Conservation (phyloP, 1,139 yeast genomes). For the Diutina rugosa region DNA sequence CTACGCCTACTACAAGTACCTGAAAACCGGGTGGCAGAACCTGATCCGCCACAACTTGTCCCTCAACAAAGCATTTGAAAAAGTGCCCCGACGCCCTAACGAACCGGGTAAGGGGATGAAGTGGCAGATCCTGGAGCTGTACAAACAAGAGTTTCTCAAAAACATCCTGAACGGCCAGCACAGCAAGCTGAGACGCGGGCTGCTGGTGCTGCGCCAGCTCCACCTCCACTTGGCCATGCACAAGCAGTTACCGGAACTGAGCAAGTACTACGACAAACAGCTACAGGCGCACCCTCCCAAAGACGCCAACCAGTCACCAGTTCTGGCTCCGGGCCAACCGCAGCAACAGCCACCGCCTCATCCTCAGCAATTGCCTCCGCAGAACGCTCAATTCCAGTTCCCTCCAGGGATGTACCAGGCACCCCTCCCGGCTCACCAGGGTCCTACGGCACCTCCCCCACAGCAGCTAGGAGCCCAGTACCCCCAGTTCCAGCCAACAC, state of each 20-base stretch:
- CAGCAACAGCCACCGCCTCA: neutral
- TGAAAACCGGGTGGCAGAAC: slow-evolving; percentile 88
- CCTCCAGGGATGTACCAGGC: slow-evolving; percentile 1
- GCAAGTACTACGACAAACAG: slow-evolving; percentile 7
- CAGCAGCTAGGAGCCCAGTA: neutral
- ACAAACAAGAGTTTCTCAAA: slow-evolving; percentile 70
- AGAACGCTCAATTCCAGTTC: neutral
- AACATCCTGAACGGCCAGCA: slow-evolving; percentile 68
- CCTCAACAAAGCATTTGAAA: slow-evolving; percentile 78
- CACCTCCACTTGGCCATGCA: slow-evolving; percentile 67
- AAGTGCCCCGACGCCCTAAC: slow-evolving; percentile 87
- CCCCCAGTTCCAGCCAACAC: neutral
- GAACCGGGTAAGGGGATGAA: slow-evolving; percentile 99
- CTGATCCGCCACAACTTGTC: slow-evolving; percentile 75
- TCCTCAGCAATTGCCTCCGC: neutral
- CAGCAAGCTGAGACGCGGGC: slow-evolving; percentile 65
- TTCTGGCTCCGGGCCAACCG: neutral
- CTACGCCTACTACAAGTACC: slow-evolving; percentile 82
- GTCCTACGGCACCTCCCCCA: neutral
- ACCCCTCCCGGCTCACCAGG: neutral
- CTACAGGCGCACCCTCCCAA: slow-evolving; percentile 8
- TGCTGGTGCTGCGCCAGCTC: slow-evolving; percentile 64
- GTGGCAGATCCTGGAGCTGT: slow-evolving; percentile 88
- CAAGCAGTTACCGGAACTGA: slow-evolving; percentile 45
- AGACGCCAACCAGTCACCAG: neutral